Evolutionary conservation across 805 yeast genomes (phyloP).

Genomic region (Grigorovia humatica): DNA sequence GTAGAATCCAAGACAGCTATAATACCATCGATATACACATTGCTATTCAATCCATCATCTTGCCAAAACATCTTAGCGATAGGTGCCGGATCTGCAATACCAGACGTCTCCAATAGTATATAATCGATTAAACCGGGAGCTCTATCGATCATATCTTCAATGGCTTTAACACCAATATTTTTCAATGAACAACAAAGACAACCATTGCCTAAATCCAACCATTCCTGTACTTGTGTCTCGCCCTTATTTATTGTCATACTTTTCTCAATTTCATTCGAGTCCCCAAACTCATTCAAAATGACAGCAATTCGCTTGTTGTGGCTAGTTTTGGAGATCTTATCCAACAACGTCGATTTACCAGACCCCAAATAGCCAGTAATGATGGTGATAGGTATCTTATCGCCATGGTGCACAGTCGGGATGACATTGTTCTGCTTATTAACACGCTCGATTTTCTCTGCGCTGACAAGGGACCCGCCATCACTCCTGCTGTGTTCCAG

Average conservation of each 20-base stretch:
- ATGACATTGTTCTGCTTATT: slow-evolving; percentile 12
- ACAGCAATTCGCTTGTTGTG: slow-evolving; percentile 77
- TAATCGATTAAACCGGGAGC: slow-evolving; percentile 72
- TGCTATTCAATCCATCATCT: slow-evolving; percentile 77
- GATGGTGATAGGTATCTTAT: slow-evolving; percentile 78
- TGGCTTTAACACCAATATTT: slow-evolving; percentile 90
- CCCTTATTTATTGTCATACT: slow-evolving; percentile 54
- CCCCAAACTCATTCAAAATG: slow-evolving; percentile 86
- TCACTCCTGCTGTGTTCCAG: slow-evolving; percentile 16
- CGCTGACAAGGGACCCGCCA: slow-evolving; percentile 25
- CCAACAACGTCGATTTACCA: slow-evolving; percentile 82
- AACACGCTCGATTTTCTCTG: slow-evolving; percentile 21
- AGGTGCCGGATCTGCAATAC: slow-evolving; percentile 96
- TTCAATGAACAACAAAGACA: slow-evolving; percentile 94
- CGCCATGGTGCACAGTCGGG: neutral
- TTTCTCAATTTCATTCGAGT: slow-evolving; percentile 81
- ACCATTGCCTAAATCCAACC: slow-evolving; percentile 95
- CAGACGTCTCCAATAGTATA: slow-evolving; percentile 89
- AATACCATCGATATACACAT: slow-evolving; percentile 84
- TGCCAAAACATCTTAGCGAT: slow-evolving; percentile 97
- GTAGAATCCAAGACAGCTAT: slow-evolving; percentile 75
- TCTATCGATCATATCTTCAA: slow-evolving; percentile 71
- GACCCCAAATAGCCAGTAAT: slow-evolving; percentile 93
- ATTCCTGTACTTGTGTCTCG: slow-evolving; percentile 62
- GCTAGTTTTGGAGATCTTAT: slow-evolving; percentile 52